A percentile compares a stretch with the other conserved stretches of the same genome.
These are phyloP conservation scores for Trypanosoma rangeli DNA, from an alignment of 208 protist species.

Conservation along the genomic window DNA sequence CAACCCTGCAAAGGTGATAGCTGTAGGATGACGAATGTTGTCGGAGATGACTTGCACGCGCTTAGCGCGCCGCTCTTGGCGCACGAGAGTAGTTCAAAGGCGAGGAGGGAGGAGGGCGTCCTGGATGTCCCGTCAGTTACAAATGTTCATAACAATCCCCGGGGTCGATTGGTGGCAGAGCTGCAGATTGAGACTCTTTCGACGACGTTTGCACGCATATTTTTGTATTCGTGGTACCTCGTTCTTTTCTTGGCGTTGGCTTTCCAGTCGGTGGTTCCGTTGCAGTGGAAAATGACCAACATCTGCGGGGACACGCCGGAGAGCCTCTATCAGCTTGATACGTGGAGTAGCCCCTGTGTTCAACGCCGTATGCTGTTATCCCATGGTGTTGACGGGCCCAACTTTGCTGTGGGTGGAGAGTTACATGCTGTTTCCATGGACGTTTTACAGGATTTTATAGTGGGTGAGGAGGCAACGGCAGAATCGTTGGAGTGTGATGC, in stretches of 20 bases:
- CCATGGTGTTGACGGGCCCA: background rate
- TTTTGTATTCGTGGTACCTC: constrained; percentile 72
- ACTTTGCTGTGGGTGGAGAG: background rate
- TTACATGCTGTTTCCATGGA: background rate
- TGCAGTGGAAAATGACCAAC: constrained; percentile 71
- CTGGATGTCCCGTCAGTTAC: background rate
- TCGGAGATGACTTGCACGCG: background rate
- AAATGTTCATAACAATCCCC: background rate
- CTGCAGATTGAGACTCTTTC: constrained; percentile 81
- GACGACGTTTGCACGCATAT: constrained; percentile 37
- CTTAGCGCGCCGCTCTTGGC: constrained; percentile 14
- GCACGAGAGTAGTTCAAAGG: background rate
- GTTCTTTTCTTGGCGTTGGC: constrained; percentile 55
- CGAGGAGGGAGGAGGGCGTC: background rate
- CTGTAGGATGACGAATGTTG: background rate
- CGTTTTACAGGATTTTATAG: background rate
- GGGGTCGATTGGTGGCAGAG: constrained; percentile 32
- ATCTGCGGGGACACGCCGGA: constrained; percentile 50
- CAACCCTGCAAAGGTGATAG: background rate
- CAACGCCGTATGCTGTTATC: background rate
- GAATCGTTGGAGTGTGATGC: background rate
- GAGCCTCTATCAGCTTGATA: constrained; percentile 38
- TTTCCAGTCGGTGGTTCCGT: constrained; percentile 46
- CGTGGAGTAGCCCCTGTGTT: constrained; percentile 53
- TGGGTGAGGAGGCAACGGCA: background rate